These are phyloP conservation scores for Debaryomyces psychrophilus DNA, from an alignment of 1,139 yeast species.

Conservation along the genomic window DNA sequence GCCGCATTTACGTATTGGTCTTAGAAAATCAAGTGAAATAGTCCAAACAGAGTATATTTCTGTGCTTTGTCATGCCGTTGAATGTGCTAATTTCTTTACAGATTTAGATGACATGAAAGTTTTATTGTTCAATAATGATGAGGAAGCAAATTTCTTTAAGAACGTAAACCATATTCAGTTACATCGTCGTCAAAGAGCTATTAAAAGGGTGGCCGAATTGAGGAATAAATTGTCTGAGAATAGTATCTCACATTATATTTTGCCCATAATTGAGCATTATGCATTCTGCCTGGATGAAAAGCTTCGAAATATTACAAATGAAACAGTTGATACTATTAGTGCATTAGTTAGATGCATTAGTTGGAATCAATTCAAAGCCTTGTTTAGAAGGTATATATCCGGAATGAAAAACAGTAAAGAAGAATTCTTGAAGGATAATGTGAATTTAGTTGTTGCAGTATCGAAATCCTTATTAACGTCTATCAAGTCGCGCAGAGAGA, in stretches of 20 bases:
- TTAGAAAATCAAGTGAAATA: slow-evolving; percentile 63
- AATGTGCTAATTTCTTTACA: slow-evolving; percentile 47
- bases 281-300: slow-evolving; percentile 65
- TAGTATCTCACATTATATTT: slow-evolving; percentile 74
- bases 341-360: slow-evolving; percentile 59
- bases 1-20: slow-evolving; percentile 70
- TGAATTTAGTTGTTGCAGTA: slow-evolving; percentile 64
- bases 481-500: slow-evolving; percentile 19
- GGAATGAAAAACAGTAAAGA: slow-evolving; percentile 53
- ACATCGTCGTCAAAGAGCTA: slow-evolving; percentile 83
- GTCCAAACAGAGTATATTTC: slow-evolving; percentile 73
- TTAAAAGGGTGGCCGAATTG: slow-evolving; percentile 54
- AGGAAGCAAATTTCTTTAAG: slow-evolving; percentile 81
- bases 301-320: slow-evolving; percentile 72
- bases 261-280: slow-evolving; percentile 85
- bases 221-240: slow-evolving; percentile 52
- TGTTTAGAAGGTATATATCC: slow-evolving; percentile 69
- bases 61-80: slow-evolving; percentile 66
- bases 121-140: slow-evolving; percentile 68
- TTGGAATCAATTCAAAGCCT: slow-evolving; percentile 82
- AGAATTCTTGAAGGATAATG: slow-evolving; percentile 59
- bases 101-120: slow-evolving; percentile 71
- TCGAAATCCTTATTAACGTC: slow-evolving; percentile 53
- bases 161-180: slow-evolving; percentile 84
- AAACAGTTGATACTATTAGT: slow-evolving; percentile 68